Evolutionary conservation across 352 stramenopile species (phyloP).

Genomic region (Pythium inflatum): DNA sequence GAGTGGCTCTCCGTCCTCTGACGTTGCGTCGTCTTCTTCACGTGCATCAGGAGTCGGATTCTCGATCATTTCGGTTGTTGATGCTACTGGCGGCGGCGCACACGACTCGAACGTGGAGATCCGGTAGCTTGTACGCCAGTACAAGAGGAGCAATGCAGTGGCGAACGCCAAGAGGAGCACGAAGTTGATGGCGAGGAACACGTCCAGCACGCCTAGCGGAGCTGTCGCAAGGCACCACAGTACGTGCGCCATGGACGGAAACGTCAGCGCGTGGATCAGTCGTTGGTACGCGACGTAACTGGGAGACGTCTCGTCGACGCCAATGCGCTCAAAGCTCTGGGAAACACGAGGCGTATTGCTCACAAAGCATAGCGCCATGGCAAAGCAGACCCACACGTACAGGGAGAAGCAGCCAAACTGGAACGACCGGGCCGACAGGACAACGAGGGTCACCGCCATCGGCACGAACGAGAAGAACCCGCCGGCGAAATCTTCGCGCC

Average conservation of each 20-base stretch:
- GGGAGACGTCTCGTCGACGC: conserved; percentile 31
- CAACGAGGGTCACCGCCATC: conserved; percentile 37
- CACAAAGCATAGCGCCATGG: conserved; percentile 50
- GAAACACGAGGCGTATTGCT: conserved; percentile 50
- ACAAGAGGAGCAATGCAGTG: conserved; percentile 34
- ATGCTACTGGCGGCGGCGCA: not conserved
- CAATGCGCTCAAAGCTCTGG: conserved; percentile 39
- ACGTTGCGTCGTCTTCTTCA: not conserved
- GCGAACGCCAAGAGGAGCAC: conserved; percentile 33
- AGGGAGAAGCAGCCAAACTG: conserved; percentile 39
- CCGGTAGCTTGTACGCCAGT: conserved; percentile 49
- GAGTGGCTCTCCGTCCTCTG: not conserved
- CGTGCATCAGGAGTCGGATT: no score
- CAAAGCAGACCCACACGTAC: conserved; percentile 44
- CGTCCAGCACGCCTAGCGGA: conserved; percentile 22
- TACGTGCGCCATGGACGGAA: conserved; percentile 49
- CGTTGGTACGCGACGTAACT: conserved; percentile 49
- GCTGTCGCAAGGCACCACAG: conserved; percentile 38
- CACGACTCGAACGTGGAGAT: conserved; percentile 34
- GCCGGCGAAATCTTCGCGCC: conserved; percentile 42
- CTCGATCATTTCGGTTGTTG: no score
- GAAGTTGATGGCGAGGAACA: conserved; percentile 43
- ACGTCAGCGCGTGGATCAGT: conserved; percentile 44
- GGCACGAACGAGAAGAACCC: conserved; percentile 54
- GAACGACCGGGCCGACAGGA: conserved; percentile 38